phyloP scores from a whole-genome alignment of 1,139 yeast genomes.

The Pichia sp. region DNA sequence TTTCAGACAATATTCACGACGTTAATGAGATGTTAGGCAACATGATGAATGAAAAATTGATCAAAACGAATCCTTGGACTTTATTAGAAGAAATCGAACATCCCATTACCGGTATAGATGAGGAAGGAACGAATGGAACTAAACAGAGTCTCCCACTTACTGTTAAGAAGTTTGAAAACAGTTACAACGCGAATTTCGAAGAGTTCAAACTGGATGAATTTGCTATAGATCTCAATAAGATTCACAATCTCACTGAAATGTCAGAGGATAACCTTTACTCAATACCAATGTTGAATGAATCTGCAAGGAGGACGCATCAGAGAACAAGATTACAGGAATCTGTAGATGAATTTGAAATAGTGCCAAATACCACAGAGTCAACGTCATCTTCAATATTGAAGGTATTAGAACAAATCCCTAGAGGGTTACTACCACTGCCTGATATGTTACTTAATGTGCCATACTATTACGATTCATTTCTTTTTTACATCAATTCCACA shows the following conservation, averaged over 20 bases:
- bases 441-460: constrained; percentile 53
- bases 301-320: not conserved
- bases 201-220: constrained; percentile 18
- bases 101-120: not conserved
- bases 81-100: constrained; percentile 13
- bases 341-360: not conserved
- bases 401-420: constrained; percentile 34
- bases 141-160: no score
- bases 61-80: constrained; percentile 12
- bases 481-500: constrained; percentile 57
- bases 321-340: not conserved
- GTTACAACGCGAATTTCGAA: not conserved
- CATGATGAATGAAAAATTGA: constrained; percentile 10
- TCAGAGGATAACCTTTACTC: constrained; percentile 6
- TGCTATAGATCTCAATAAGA: constrained; percentile 18
- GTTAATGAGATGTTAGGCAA: constrained; percentile 10
- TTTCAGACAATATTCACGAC: constrained; percentile 11
- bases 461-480: constrained; percentile 51
- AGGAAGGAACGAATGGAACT: no score
- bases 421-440: constrained; percentile 49
- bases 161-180: not conserved
- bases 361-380: not conserved
- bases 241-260: constrained; percentile 15
- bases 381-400: constrained; percentile 14
- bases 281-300: constrained; percentile 15